phyloP scores from a whole-genome alignment of 2,329 filamentous ascomycete genomes.

The Geoglossum cookeanum region DNA sequence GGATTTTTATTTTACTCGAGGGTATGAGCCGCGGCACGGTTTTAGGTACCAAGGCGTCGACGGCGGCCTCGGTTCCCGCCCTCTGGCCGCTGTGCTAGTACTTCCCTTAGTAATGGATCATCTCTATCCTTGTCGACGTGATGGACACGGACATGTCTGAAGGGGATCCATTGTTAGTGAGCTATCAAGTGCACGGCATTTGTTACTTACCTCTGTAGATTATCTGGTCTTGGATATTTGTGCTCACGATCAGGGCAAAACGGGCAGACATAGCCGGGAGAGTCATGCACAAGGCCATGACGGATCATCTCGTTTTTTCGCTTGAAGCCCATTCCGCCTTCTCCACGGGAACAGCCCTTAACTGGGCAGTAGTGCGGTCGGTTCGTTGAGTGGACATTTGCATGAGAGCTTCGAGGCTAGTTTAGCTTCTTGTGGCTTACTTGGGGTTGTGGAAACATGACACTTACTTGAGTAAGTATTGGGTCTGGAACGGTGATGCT shows the following conservation, averaged over 20 bases:
- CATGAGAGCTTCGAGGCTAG: slow-evolving; percentile 23
- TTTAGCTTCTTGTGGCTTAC: background rate
- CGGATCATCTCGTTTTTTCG: slow-evolving; percentile 52
- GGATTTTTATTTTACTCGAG: background rate
- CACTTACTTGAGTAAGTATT: slow-evolving; percentile 46
- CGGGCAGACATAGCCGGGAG: slow-evolving; percentile 86
- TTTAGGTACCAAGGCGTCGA: slow-evolving; percentile 33
- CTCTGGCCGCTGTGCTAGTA: slow-evolving; percentile 69
- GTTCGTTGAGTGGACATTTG: slow-evolving; percentile 42
- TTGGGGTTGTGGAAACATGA: background rate
- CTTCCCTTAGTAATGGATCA: slow-evolving; percentile 60
- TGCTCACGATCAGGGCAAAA: slow-evolving; percentile 91
- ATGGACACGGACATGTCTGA: slow-evolving; percentile 83
- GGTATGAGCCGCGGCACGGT: background rate
- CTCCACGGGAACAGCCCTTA: slow-evolving; percentile 34
- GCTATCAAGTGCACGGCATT: background rate
- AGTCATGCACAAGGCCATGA: slow-evolving; percentile 80
- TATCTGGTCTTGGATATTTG: slow-evolving; percentile 86
- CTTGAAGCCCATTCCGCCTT: slow-evolving; percentile 48
- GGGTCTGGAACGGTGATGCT: slow-evolving; percentile 56
- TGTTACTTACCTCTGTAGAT: slow-evolving; percentile 61
- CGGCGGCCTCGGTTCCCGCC: slow-evolving; percentile 62
- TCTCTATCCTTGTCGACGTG: slow-evolving; percentile 82
- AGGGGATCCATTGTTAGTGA: background rate
- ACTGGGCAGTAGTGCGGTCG: slow-evolving; percentile 46